Percentiles rank a stretch among this genome's conserved stretches.
phyloP scores from a whole-genome alignment of 331 rosid species.

The Saraca asoca region DNA sequence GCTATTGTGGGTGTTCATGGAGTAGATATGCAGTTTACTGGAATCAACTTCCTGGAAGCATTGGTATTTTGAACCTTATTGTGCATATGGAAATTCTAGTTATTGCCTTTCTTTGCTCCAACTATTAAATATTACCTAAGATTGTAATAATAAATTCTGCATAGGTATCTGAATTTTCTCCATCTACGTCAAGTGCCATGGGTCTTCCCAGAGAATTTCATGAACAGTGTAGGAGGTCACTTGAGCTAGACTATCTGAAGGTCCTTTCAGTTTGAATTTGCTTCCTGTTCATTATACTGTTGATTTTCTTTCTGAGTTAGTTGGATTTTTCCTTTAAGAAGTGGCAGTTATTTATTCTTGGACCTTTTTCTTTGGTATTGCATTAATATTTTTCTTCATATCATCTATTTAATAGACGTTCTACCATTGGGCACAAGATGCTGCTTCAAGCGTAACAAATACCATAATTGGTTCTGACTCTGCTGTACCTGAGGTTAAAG shows the following conservation, averaged over 20 bases:
- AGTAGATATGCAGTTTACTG: slow-evolving; percentile 75
- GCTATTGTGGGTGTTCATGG: slow-evolving; percentile 79
- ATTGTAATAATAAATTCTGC: slow-evolving; percentile 24
- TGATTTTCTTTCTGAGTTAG: slow-evolving; percentile 12
- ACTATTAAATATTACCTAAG: slow-evolving; percentile 32
- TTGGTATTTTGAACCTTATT: slow-evolving; percentile 55
- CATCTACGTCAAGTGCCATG: slow-evolving; percentile 90
- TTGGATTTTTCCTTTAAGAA: slow-evolving; percentile 29
- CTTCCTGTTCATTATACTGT: neutral
- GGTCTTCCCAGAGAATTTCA: slow-evolving; percentile 98
- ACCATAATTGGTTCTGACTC: slow-evolving; percentile 68
- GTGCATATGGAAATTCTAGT: slow-evolving; percentile 21
- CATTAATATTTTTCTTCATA: slow-evolving; percentile 7
- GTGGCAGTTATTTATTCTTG: slow-evolving; percentile 17
- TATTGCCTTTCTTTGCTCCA: slow-evolving; percentile 31
- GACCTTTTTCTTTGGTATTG: slow-evolving; percentile 26
- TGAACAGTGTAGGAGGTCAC: slow-evolving; percentile 85
- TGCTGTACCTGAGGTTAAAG: slow-evolving; percentile 80
- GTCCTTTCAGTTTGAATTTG: slow-evolving; percentile 46
- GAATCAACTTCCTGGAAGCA: slow-evolving; percentile 82
- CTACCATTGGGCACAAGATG: slow-evolving; percentile 86
- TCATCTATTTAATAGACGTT: slow-evolving; percentile 53
- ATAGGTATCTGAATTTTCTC: slow-evolving; percentile 94
- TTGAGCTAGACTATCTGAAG: slow-evolving; percentile 78
- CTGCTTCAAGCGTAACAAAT: slow-evolving; percentile 80